A percentile compares a stretch with the other conserved stretches of the same genome.
Conservation (phyloP, 2,329 filamentous ascomycete genomes). For the Aspergillus floridensis region DNA sequence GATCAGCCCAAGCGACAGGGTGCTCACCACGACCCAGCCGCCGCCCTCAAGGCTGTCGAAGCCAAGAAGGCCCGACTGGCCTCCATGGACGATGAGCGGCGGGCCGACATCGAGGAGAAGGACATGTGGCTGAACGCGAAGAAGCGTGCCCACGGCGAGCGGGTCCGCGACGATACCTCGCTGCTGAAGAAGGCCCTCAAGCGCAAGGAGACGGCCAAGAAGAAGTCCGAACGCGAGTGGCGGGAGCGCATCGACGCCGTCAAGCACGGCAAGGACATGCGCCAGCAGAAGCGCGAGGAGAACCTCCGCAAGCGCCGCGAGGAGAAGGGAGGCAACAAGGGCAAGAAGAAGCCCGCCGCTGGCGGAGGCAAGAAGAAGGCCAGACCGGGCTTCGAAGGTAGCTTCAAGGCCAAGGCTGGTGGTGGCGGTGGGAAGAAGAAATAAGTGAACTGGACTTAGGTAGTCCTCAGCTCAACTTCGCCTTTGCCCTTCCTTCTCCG, state of each 20-base stretch:
- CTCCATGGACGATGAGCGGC: conserved; percentile 73
- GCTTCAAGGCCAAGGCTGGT: conserved; percentile 58
- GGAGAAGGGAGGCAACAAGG: conserved; percentile 61
- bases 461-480: too few relatives aligned
- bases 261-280: conserved; percentile 70
- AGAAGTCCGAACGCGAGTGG: conserved; percentile 91
- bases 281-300: conserved; percentile 77
- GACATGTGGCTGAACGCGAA: conserved; percentile 91
- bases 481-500: too few relatives aligned
- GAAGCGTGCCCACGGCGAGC: conserved; percentile 83
- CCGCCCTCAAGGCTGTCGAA: conserved; percentile 80
- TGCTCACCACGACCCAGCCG: conserved; percentile 72
- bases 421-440: conserved; percentile 43
- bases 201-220: conserved; percentile 84
- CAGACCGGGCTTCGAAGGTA: conserved; percentile 69
- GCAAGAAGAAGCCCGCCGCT: conserved; percentile 42
- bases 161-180: conserved; percentile 79
- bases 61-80: conserved; percentile 80
- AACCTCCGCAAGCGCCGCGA: conserved; percentile 73
- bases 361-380: conserved; percentile 50
- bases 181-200: conserved; percentile 93
- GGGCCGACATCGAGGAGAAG: conserved; percentile 85
- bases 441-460: conserved; percentile 19
- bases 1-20: conserved; percentile 75
- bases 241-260: conserved; percentile 69